Evolutionary conservation across 805 yeast genomes (phyloP).

Genomic region (Phaffomyces opuntiae): DNA sequence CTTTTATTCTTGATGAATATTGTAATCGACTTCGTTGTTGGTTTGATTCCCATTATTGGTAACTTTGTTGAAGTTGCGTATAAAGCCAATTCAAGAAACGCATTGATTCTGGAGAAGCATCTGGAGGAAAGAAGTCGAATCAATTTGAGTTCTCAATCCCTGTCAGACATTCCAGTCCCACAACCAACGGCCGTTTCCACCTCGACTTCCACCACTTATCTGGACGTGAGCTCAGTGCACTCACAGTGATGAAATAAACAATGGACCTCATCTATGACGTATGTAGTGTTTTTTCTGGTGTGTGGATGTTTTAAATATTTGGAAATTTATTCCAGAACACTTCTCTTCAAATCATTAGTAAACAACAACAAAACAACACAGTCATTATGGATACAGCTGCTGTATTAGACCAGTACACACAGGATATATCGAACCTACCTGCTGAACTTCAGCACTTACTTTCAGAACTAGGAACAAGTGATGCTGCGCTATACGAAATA

Average conservation of each 20-base stretch:
- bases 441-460: conserved; percentile 76
- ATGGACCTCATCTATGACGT: no score
- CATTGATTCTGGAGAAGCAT: conserved; percentile 52
- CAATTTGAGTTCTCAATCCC: background rate
- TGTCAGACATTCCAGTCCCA: background rate
- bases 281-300: no score
- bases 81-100: conserved; percentile 73
- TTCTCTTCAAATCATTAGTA: background rate
- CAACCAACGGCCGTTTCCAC: no score
- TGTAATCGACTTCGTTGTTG: conserved; percentile 58
- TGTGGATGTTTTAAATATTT: no score
- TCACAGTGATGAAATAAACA: no score
- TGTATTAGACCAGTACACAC: conserved; percentile 62
- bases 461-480: conserved; percentile 71
- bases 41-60: conserved; percentile 76
- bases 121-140: conserved; percentile 26
- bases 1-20: conserved; percentile 53
- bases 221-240: no score
- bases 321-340: background rate
- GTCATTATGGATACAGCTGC: conserved; percentile 82
- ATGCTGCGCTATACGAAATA: conserved; percentile 55
- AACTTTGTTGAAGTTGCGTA: conserved; percentile 61
- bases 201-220: no score
- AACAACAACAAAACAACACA: background rate
- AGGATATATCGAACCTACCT: conserved; percentile 76